These are phyloP conservation scores for Eimeria necatrix DNA, from an alignment of 169 alveolate genomes.

Conservation along the genomic window DNA sequence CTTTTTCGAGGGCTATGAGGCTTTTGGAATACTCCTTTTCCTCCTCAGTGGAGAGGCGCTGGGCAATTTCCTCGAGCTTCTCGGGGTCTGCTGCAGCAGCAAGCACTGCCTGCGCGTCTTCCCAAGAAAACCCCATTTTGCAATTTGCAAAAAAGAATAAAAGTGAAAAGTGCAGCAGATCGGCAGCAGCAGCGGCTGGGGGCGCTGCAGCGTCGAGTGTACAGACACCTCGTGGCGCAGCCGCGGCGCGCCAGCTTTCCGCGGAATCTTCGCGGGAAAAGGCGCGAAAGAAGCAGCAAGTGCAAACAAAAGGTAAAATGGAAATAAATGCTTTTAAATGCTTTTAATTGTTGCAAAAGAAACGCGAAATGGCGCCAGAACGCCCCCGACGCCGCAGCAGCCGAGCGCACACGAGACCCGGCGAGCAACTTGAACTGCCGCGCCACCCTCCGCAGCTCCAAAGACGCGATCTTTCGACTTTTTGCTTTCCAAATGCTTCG, in stretches of 20 bases:
- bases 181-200: not conserved
- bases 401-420: too few species aligned
- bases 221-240: not conserved
- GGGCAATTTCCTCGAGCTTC: slow-evolving; percentile 47
- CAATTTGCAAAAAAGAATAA: not conserved
- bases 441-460: too few species aligned
- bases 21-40: slow-evolving; percentile 16
- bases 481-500: too few species aligned
- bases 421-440: too few species aligned
- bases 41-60: slow-evolving; percentile 41
- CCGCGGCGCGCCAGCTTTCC: too few species aligned
- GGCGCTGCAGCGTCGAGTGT: not conserved
- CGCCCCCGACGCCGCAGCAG: not conserved
- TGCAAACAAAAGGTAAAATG: not conserved
- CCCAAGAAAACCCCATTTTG: slow-evolving; percentile 2
- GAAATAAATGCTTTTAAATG: too few species aligned
- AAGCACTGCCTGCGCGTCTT: not conserved
- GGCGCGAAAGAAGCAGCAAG: not conserved
- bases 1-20: slow-evolving; percentile 21
- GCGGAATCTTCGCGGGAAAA: too few species aligned
- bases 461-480: too few species aligned
- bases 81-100: slow-evolving; percentile 69
- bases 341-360: not conserved
- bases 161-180: not conserved
- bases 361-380: not conserved